Percentiles rank a stretch among this genome's conserved stretches.
These are phyloP conservation scores for Epithemia pelagica DNA, from an alignment of 108 stramenopile species.

Conservation along the genomic window DNA sequence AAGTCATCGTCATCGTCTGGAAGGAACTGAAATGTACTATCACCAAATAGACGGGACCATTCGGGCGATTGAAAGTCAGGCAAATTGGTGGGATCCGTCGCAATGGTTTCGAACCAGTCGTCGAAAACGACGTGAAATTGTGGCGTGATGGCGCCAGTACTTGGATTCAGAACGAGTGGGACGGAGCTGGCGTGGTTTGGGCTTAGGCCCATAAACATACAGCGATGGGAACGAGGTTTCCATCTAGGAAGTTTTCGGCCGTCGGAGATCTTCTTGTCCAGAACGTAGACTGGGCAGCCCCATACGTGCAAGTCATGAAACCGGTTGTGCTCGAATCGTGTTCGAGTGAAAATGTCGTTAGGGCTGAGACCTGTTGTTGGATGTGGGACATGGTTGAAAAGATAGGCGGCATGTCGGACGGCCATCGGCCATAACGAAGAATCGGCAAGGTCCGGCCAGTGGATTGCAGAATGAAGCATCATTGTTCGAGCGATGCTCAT, in stretches of 20 bases:
- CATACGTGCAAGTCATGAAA: constrained; percentile 10
- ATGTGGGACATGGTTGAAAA: constrained; percentile 4
- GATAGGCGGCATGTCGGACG: constrained; percentile 3
- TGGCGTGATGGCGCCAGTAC: no score
- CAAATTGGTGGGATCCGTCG: no score
- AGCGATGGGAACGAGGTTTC: constrained; percentile 4
- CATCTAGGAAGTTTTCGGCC: constrained; percentile 19
- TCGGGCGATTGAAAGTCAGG: no score
- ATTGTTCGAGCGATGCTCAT: constrained; percentile 13
- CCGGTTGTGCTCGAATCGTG: constrained; percentile 9
- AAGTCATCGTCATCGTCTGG: no score
- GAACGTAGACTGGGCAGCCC: constrained; percentile 17
- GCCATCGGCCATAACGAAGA: constrained; percentile 4
- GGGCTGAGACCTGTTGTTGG: constrained; percentile 5
- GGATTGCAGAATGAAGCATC: constrained; percentile 28
- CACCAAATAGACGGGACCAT: no score
- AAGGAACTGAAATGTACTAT: no score
- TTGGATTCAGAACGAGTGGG: no score
- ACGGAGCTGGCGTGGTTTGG: no score
- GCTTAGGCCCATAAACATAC: no score
- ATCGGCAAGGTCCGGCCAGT: constrained; percentile 18
- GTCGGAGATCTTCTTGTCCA: constrained; percentile 10
- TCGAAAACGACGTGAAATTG: no score
- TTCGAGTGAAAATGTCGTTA: constrained; percentile 16
- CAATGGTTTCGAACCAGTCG: no score